A percentile compares a stretch with the other conserved stretches of the same genome.
phyloP scores from a whole-genome alignment of 164 flowering plant species.

The Malania oleifera region DNA sequence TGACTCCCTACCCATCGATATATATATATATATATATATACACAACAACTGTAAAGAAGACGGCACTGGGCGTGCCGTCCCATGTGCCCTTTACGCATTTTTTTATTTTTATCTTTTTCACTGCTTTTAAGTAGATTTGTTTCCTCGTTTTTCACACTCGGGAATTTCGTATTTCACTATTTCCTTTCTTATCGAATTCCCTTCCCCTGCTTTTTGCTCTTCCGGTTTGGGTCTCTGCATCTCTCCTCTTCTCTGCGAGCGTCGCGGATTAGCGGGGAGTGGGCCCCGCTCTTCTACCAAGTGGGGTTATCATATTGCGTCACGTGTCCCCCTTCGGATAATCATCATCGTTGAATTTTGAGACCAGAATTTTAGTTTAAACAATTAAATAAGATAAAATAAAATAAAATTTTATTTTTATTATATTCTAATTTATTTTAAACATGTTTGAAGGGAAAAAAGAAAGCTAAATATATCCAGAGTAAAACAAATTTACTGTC shows the following conservation, averaged over 20 bases:
- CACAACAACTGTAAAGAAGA: constrained; percentile 8
- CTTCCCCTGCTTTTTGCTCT: background rate
- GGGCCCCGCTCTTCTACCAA: constrained; percentile 11
- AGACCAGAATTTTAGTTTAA: too few relatives aligned
- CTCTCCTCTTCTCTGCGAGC: constrained; percentile 4
- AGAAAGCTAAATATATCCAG: too few relatives aligned
- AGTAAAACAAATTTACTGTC: too few relatives aligned
- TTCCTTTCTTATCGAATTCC: background rate
- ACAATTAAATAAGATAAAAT: too few relatives aligned
- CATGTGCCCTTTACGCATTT: constrained; percentile 23
- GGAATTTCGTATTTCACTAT: constrained; percentile 1
- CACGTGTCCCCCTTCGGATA: constrained; percentile 1
- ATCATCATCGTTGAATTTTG: too few relatives aligned
- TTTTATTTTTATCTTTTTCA: background rate
- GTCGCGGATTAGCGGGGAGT: constrained; percentile 18
- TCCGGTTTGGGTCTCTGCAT: constrained; percentile 8
- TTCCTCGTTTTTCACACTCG: background rate
- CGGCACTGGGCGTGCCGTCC: constrained; percentile 28
- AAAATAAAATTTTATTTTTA: too few relatives aligned
- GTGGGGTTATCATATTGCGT: background rate
- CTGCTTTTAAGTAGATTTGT: background rate
- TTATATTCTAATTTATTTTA: too few relatives aligned
- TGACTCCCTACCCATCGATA: constrained; percentile 6
- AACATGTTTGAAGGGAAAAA: too few relatives aligned
- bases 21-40: too few relatives aligned